Evolutionary conservation across 805 yeast species (phyloP), one percentile per base, ranked within the genome.

Genomic region (Kazachstania africana): DNA sequence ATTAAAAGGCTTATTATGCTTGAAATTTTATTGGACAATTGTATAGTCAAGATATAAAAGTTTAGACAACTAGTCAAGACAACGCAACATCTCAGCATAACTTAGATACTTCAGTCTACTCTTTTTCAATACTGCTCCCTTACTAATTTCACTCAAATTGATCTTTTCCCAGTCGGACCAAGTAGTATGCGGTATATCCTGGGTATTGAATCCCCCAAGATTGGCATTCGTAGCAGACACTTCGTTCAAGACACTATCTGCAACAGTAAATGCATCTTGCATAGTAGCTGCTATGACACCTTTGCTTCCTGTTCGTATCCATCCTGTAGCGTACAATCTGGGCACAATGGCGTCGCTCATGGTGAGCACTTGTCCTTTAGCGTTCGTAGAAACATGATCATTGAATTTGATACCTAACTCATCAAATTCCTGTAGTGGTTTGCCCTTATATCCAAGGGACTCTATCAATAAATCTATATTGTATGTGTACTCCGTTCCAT

Each of bases 241-340:
- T 15, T 13, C 6, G 24, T 65, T 60, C 12, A 74, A 46, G 0
- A 91, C 63, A 9, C 65, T 58, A 17, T 74, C 82, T 0, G 84
- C 88, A 0, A 88, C 76, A 6, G 72, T 68, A 39, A 77, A 77
- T 1, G 95, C 72, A 36, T 80, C 85, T 67, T 78, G 69, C 78
- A 88, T 81, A 0, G 97, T 84, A 10, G 82, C 68, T 12, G 94
- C 93, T 41, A 91, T 91, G 3, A 84, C 93, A 1, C 98, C 98
- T 18, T 69, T 68, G 6, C 94, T 80, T 1, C 94, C 94, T 31
- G 70, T 75, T 35, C 79, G 73, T 28, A 85, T 76, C 98, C 98
- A 91, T 0, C 98, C 98, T 6, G 85, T 63, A 2, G 81, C 75
- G 44, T 85, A 88, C 36, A 83, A 58, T 0, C 83, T 78, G 2